phyloP scores from a whole-genome alignment of 2,329 filamentous ascomycete genomes.

The Paracoccidioides brasiliensis region DNA sequence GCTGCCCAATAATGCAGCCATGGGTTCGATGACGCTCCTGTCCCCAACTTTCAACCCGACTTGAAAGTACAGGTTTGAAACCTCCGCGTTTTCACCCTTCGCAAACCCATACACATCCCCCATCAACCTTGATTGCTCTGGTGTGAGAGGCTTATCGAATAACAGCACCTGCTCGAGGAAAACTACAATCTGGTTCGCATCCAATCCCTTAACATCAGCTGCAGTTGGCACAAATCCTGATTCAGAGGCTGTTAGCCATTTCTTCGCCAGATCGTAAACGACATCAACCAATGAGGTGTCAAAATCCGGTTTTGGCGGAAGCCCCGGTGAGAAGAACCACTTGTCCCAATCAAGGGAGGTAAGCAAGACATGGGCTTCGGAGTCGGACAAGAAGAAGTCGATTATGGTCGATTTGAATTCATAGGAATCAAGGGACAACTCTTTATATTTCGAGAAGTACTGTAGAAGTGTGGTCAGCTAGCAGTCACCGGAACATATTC shows the following conservation, averaged over 20 bases:
- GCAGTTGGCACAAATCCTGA: slow-evolving; percentile 46
- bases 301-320: slow-evolving; percentile 82
- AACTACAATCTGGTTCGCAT: slow-evolving; percentile 78
- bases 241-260: slow-evolving; percentile 53
- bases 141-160: slow-evolving; percentile 49
- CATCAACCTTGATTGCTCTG: slow-evolving; percentile 56
- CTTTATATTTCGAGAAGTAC: slow-evolving; percentile 77
- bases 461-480: slow-evolving; percentile 11
- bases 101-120: slow-evolving; percentile 61
- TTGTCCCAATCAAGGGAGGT: slow-evolving; percentile 74
- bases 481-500: slow-evolving; percentile 2
- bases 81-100: slow-evolving; percentile 71
- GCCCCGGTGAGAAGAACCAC: slow-evolving; percentile 77
- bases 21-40: slow-evolving; percentile 52
- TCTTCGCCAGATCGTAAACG: slow-evolving; percentile 68
- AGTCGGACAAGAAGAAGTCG: slow-evolving; percentile 65
- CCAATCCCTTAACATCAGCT: slow-evolving; percentile 60
- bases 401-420: slow-evolving; percentile 86
- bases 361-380: slow-evolving; percentile 47
- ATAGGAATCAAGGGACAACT: slow-evolving; percentile 80
- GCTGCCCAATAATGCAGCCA: slow-evolving; percentile 60
- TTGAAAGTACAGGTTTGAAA: slow-evolving; percentile 66
- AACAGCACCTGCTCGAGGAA: slow-evolving; percentile 71
- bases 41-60: slow-evolving; percentile 67
- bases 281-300: slow-evolving; percentile 76